Conservation (phyloP, 495 filamentous ascomycete species). For the Diplogelasinospora grovesii region DNA sequence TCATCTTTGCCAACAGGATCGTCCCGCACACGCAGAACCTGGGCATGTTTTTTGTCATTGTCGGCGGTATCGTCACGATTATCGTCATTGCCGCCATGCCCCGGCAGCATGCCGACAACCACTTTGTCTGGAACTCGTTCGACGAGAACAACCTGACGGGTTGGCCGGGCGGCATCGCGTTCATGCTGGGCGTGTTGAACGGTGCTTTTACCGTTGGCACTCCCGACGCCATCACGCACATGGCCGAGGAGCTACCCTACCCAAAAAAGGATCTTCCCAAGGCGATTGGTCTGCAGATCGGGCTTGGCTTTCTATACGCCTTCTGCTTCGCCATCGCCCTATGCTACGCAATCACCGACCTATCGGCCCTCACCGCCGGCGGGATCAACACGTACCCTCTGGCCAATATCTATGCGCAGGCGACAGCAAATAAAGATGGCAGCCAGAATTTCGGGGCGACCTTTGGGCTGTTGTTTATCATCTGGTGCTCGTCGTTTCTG, state of each 20-base stretch:
- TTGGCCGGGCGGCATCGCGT: constrained; percentile 67
- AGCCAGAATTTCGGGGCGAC: constrained; percentile 39
- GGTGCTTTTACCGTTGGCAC: constrained; percentile 82
- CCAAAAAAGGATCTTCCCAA: constrained; percentile 58
- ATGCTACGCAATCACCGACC: constrained; percentile 63
- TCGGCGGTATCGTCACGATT: constrained; percentile 63
- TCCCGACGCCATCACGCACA: constrained; percentile 51
- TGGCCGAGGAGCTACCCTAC: constrained; percentile 75
- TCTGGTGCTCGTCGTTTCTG: constrained; percentile 57
- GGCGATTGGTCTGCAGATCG: constrained; percentile 52
- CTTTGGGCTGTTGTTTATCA: constrained; percentile 63
- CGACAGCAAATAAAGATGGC: constrained; percentile 47
- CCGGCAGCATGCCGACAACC: constrained; percentile 46
- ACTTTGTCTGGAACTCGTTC: constrained; percentile 52
- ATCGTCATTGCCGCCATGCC: constrained; percentile 75
- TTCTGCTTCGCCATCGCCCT: constrained; percentile 70
- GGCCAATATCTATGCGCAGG: constrained; percentile 71
- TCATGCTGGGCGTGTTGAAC: constrained; percentile 75
- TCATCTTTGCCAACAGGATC: constrained; percentile 63
- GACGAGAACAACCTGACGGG: constrained; percentile 61
- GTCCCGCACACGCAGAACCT: constrained; percentile 61
- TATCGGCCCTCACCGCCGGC: constrained; percentile 52
- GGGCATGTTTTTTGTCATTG: constrained; percentile 63
- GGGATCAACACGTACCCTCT: constrained; percentile 61
- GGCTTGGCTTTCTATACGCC: constrained; percentile 56